phyloP scores from a whole-genome alignment of 257 asterid species.

The Forsythia suspensa region DNA sequence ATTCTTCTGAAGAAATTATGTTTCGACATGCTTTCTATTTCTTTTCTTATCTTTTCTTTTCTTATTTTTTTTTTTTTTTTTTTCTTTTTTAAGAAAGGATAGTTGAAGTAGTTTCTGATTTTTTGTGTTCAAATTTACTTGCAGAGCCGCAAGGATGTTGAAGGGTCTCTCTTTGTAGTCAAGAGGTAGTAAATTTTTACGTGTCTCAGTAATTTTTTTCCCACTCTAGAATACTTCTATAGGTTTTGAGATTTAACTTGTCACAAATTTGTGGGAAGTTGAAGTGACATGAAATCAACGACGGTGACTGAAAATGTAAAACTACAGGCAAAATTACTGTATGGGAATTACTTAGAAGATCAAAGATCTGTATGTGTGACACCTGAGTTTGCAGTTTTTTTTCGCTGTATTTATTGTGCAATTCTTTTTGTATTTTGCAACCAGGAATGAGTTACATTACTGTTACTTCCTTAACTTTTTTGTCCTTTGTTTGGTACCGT shows the following conservation, averaged over 20 bases:
- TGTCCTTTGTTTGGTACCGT: background rate
- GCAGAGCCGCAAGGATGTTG: constrained; percentile 92
- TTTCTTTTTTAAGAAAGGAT: no score
- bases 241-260: background rate
- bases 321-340: background rate
- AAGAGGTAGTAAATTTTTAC: constrained; percentile 52
- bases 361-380: no score
- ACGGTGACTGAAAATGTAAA: background rate
- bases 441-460: background rate
- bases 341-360: background rate
- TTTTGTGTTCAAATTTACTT: constrained; percentile 15
- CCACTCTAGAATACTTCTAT: background rate
- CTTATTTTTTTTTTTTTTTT: no score
- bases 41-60: no score
- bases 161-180: constrained; percentile 91
- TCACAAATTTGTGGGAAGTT: background rate
- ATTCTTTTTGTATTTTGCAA: background rate
- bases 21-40: no score
- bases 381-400: background rate
- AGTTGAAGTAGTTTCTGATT: background rate
- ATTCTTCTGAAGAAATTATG: no score
- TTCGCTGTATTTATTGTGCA: background rate
- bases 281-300: background rate
- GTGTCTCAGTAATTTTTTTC: background rate
- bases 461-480: background rate